Base-by-base conservation (phyloP, 2,329 filamentous ascomycete genomes). In the Aspergillus fumigatiaffinis region DNA sequence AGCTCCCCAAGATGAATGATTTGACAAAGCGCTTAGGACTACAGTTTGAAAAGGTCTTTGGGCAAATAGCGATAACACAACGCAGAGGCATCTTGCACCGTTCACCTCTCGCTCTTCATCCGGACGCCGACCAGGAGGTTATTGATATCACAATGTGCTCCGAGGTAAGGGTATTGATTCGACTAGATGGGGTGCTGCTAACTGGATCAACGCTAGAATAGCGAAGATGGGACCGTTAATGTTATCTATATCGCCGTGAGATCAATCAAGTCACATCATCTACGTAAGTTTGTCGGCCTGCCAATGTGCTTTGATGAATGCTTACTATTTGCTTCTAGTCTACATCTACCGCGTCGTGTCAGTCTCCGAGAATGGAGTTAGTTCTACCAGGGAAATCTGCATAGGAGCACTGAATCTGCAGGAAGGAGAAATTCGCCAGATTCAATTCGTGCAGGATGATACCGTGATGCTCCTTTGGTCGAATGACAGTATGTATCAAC, bases 41-140 rank as follows among this genome's bases (percentile, higher is more conserved):
- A 3, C 85, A 86, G 66, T 84, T 86, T 9, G 80, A 79, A n/a
- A 73, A 73, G 7, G 80, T 91, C 1, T 90, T 91, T 65, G 73
- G 83, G 54, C 80, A 86, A 57, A 86, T 92, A 69, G 86, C 90
- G 60, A 84, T 88, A 72, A 84, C 87, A 6, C 83, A 91, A 73
- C 81, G 84, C 66, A 78, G 87, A 54, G 87, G 85, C 55, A 87
- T 92, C 10, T 77, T 87, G 4, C 87, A 91, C 64, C 87, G 87
- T 3, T 80, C 80, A 32, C 75, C 82, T 3, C 60, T 82, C 68
- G 62, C 77, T 76, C 64, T 83, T 64, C 68, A 83, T 69, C 57
- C 73, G 5, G 70, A 74, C 9, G 69, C 73, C 35, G 70, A 72
- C 41, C 64, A 67, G 9, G 60, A 62, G 5, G 66, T 72, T 26